These are phyloP conservation scores for Gaillardinia entomophila DNA, from an alignment of 805 yeast genomes.

Conservation along the genomic window DNA sequence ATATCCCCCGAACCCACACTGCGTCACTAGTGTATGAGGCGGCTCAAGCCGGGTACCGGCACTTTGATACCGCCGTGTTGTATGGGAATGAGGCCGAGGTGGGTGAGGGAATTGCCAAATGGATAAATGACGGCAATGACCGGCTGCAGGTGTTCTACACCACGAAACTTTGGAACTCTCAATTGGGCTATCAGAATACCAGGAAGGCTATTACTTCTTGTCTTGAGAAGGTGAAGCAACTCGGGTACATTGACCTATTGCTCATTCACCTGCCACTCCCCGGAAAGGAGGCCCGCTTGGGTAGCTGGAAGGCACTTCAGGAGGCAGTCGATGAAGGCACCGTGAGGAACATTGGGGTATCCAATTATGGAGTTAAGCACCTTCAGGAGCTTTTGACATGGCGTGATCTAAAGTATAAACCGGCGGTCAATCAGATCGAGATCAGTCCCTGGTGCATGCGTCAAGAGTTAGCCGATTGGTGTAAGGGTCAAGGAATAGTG, in stretches of 20 bases:
- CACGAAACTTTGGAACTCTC: conserved; percentile 64
- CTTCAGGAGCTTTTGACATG: conserved; percentile 55
- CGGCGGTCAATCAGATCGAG: conserved; percentile 40
- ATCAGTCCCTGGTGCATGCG: conserved; percentile 45
- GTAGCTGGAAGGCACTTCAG: conserved; percentile 68
- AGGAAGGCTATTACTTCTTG: background rate
- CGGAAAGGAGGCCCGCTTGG: conserved; percentile 40
- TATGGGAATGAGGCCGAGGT: conserved; percentile 66
- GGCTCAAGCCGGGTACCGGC: conserved; percentile 59
- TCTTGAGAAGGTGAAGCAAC: conserved; percentile 4
- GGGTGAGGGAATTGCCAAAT: conserved; percentile 52
- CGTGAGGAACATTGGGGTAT: conserved; percentile 69
- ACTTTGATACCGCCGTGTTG: conserved; percentile 69
- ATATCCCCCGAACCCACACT: conserved; percentile 28
- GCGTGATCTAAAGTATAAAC: conserved; percentile 33
- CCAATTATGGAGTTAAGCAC: conserved; percentile 61
- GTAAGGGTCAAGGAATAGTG: conserved; percentile 17
- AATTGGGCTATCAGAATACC: conserved; percentile 3
- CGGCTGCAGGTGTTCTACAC: conserved; percentile 41
- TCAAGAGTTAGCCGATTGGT: conserved; percentile 27
- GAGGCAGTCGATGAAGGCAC: conserved; percentile 45
- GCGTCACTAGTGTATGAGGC: conserved; percentile 48
- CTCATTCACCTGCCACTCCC: conserved; percentile 50
- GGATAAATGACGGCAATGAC: conserved; percentile 27
- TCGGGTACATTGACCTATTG: conserved; percentile 36